Evolutionary conservation across 106 monocot genomes (phyloP).

Genomic region (Ottelia alismoides): DNA sequence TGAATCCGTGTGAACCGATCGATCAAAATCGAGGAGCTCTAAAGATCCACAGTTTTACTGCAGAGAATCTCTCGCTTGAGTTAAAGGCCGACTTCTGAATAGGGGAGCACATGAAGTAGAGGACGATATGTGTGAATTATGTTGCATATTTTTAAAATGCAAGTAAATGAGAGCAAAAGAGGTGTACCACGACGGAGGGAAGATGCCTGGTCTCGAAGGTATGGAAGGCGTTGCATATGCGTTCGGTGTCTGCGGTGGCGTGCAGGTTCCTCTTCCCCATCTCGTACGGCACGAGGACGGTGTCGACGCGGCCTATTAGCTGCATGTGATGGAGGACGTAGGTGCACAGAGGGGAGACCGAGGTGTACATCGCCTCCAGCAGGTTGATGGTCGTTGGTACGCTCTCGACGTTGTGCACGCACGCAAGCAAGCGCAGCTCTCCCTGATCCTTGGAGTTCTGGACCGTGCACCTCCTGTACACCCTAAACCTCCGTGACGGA

Average conservation of each 20-base stretch:
- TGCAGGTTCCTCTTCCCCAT: neutral
- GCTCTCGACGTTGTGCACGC: conserved; percentile 8
- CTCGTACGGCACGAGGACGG: conserved; percentile 8
- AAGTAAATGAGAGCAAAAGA: too few species aligned
- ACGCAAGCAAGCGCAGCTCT: conserved; percentile 5
- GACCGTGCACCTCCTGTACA: neutral
- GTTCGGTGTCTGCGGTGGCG: neutral
- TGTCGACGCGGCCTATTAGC: conserved; percentile 7
- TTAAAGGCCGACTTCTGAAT: too few species aligned
- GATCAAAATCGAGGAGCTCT: too few species aligned
- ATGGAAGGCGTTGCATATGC: conserved; percentile 7
- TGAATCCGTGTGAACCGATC: too few species aligned
- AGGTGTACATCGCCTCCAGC: neutral
- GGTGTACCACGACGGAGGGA: too few species aligned
- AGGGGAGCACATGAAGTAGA: too few species aligned
- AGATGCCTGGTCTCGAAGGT: too few species aligned
- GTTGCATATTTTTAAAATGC: too few species aligned
- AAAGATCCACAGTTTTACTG: too few species aligned
- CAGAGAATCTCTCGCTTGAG: too few species aligned
- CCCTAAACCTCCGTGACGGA: neutral
- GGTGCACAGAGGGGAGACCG: neutral
- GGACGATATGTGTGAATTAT: too few species aligned
- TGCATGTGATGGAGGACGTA: conserved; percentile 6
- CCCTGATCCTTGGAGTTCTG: neutral
- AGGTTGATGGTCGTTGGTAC: conserved; percentile 6